Percentiles rank a stretch among this genome's conserved stretches.
Evolutionary conservation across 2,329 filamentous ascomycete genomes (phyloP).

Genomic region (Aspergillus alliaceus): DNA sequence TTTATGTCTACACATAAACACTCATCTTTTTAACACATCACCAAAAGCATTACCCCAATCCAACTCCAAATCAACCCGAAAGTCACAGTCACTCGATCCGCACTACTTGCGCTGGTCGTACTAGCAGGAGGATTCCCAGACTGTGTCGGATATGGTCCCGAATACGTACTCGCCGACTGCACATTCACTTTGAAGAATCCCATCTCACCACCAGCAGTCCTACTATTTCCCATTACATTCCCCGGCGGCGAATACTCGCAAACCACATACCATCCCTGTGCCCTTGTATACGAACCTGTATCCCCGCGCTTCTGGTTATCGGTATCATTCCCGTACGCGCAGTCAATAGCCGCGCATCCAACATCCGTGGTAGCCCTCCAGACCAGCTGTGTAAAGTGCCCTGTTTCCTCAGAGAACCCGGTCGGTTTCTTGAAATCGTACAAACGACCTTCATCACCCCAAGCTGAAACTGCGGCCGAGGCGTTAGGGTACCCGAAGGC

Average conservation of each 20-base stretch:
- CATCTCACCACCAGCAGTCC: slow-evolving; percentile 20
- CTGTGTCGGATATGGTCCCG: slow-evolving; percentile 16
- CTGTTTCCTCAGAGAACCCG: slow-evolving; percentile 60
- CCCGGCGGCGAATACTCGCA: slow-evolving; percentile 71
- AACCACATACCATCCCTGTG: slow-evolving; percentile 63
- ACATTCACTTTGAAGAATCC: slow-evolving; percentile 35
- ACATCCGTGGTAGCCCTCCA: slow-evolving; percentile 64
- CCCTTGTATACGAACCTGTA: slow-evolving; percentile 9
- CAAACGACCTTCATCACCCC: slow-evolving; percentile 60
- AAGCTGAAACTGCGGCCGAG: slow-evolving; percentile 61
- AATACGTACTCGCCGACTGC: slow-evolving; percentile 18
- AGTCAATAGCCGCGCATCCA: slow-evolving; percentile 54
- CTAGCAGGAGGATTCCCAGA: background rate
- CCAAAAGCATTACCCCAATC: slow-evolving; percentile 2
- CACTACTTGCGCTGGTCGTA: background rate
- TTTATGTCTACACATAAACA: background rate
- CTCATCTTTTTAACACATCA: background rate
- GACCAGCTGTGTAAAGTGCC: slow-evolving; percentile 73
- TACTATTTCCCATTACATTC: slow-evolving; percentile 52
- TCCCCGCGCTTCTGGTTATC: background rate
- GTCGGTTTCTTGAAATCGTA: slow-evolving; percentile 61
- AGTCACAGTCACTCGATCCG: background rate
- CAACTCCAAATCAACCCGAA: background rate
- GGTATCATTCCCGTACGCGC: slow-evolving; percentile 32
- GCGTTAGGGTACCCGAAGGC: slow-evolving; percentile 65